A percentile compares a stretch with the other conserved stretches of the same genome.
Conservation (phyloP, 2,329 filamentous ascomycete genomes). For the Graphilbum fragrans region DNA sequence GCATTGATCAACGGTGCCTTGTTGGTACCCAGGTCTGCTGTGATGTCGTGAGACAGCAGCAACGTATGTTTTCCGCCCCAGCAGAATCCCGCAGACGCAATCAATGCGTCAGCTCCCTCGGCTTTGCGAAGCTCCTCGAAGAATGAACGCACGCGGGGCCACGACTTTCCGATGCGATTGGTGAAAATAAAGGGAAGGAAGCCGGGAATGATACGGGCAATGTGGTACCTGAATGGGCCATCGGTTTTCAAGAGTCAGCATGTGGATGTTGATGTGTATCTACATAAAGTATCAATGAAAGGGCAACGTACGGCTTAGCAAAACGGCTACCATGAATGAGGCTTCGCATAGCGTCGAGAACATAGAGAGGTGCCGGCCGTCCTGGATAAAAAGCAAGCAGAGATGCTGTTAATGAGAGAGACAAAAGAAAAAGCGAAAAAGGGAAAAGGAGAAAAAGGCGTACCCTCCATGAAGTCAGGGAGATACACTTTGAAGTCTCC, state of each 20-base stretch:
- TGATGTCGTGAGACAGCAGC: conserved; percentile 26
- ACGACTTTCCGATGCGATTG: conserved; percentile 18
- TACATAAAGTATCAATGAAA: too few relatives aligned
- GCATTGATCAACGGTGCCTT: conserved; percentile 32
- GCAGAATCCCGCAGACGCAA: conserved; percentile 48
- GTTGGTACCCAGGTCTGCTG: conserved; percentile 5
- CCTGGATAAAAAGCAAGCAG: conserved; percentile 10
- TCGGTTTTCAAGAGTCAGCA: too few relatives aligned
- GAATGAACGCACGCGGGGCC: conserved; percentile 22
- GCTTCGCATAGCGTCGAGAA: conserved; percentile 17
- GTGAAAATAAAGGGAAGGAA: conserved; percentile 20
- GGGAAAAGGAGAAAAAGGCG: not conserved
- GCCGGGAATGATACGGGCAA: conserved; percentile 12
- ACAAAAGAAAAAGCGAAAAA: not conserved
- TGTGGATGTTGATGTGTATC: too few relatives aligned
- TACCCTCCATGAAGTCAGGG: conserved; percentile 42
- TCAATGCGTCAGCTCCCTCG: conserved; percentile 15
- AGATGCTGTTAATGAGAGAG: too few relatives aligned
- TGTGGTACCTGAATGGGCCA: conserved; percentile 15
- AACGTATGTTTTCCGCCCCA: conserved; percentile 48
- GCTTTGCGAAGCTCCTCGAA: conserved; percentile 23
- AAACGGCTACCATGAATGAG: conserved; percentile 14
- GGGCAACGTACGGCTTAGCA: conserved; percentile 16
- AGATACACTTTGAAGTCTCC: conserved; percentile 36
- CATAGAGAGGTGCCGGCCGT: conserved; percentile 16